Evolutionary conservation across 352 stramenopile genomes (phyloP).

Genomic region (Phytophthora aleatoria): DNA sequence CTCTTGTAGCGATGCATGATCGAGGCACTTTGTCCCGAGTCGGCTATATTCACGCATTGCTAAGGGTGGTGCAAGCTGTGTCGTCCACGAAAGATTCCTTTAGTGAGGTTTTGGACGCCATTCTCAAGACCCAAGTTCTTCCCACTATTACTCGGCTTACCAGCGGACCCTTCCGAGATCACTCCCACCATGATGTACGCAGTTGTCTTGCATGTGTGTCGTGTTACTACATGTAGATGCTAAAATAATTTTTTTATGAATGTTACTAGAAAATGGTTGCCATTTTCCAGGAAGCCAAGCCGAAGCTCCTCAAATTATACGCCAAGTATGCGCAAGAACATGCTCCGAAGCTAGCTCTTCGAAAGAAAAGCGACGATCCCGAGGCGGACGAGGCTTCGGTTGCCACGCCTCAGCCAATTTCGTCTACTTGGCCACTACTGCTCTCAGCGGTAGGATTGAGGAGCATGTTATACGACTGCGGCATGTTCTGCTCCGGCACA

Average conservation of each 20-base stretch:
- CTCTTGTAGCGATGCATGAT: slow-evolving; percentile 57
- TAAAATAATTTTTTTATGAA: not conserved
- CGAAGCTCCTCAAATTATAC: slow-evolving; percentile 78
- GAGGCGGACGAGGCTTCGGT: slow-evolving; percentile 23
- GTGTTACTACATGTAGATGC: no score
- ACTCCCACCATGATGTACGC: slow-evolving; percentile 75
- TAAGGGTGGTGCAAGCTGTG: slow-evolving; percentile 43
- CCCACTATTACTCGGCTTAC: slow-evolving; percentile 66
- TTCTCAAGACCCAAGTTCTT: slow-evolving; percentile 47
- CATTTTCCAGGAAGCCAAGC: slow-evolving; percentile 72
- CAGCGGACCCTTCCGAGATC: slow-evolving; percentile 71
- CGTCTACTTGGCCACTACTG: slow-evolving; percentile 54
- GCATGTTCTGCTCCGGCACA: slow-evolving; percentile 77
- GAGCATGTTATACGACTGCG: slow-evolving; percentile 76
- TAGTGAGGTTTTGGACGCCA: slow-evolving; percentile 45
- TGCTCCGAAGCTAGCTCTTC: slow-evolving; percentile 7
- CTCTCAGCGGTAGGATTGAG: slow-evolving; percentile 52
- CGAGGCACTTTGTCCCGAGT: slow-evolving; percentile 63
- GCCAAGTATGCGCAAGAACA: slow-evolving; percentile 63
- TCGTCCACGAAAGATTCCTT: slow-evolving; percentile 17
- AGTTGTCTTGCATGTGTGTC: not conserved
- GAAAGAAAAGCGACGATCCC: slow-evolving; percentile 18
- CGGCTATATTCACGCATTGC: slow-evolving; percentile 70
- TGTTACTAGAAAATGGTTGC: slow-evolving; percentile 61
- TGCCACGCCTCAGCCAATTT: slow-evolving; percentile 6